phyloP scores from a whole-genome alignment of 2,329 filamentous ascomycete species.

The Fonsecaea pedrosoi region DNA sequence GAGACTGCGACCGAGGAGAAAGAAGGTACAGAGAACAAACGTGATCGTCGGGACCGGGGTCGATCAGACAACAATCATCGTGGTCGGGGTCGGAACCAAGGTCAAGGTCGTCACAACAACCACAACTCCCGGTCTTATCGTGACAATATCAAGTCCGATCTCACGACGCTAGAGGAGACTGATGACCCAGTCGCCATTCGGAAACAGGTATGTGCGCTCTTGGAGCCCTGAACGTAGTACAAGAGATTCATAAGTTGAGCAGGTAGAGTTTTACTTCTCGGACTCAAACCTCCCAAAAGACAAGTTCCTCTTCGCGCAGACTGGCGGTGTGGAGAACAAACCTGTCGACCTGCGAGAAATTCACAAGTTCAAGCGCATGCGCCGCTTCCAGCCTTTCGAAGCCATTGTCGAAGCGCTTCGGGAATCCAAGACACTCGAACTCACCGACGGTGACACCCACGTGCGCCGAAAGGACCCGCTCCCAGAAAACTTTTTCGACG shows the following conservation, averaged over 20 bases:
- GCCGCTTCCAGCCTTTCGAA: conserved; percentile 85
- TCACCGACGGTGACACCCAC: conserved; percentile 74
- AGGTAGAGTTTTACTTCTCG: conserved; percentile 97
- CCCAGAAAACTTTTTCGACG: conserved; percentile 63
- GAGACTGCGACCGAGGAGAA: conserved; percentile 36
- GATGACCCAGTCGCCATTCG: conserved; percentile 82
- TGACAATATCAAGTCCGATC: conserved; percentile 74
- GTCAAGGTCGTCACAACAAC: conserved; percentile 16
- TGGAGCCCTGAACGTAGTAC: background rate
- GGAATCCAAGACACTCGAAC: conserved; percentile 73
- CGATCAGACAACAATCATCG: conserved; percentile 16
- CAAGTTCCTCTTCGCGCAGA: conserved; percentile 81
- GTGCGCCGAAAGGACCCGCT: conserved; percentile 78
- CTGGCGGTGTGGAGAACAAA: conserved; percentile 80
- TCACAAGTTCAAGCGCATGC: conserved; percentile 93
- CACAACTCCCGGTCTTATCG: conserved; percentile 42
- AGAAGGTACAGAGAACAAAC: conserved; percentile 26
- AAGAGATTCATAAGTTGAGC: conserved; percentile 1
- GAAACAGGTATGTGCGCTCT: conserved; percentile 67
- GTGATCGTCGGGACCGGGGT: conserved; percentile 30
- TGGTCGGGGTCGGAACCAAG: conserved; percentile 12
- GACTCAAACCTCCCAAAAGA: conserved; percentile 89
- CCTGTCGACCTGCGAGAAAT: conserved; percentile 79
- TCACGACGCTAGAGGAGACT: conserved; percentile 70
- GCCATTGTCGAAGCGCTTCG: conserved; percentile 83